phyloP scores from a whole-genome alignment of 345 rosid species.

The Arabidopsis arenosa region DNA sequence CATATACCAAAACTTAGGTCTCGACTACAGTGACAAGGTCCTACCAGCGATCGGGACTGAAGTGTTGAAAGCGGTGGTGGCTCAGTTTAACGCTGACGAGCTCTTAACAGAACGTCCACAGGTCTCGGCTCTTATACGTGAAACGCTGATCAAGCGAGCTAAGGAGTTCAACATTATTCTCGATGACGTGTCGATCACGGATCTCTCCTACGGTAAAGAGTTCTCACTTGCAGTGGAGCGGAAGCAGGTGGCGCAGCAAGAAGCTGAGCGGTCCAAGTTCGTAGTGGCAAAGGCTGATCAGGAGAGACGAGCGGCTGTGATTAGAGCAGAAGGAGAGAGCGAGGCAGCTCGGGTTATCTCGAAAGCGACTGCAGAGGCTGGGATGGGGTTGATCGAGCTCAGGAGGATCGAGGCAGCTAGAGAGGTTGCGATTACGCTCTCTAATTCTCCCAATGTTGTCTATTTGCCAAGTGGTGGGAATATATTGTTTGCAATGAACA shows the following conservation, averaged over 20 bases:
- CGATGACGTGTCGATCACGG: conserved; percentile 84
- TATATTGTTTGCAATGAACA: conserved; percentile 66
- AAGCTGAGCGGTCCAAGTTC: conserved; percentile 85
- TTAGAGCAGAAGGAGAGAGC: conserved; percentile 94
- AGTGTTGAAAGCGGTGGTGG: conserved; percentile 85
- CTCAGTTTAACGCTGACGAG: conserved; percentile 92
- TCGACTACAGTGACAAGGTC: conserved; percentile 79
- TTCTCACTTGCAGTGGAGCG: conserved; percentile 89
- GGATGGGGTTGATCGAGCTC: conserved; percentile 80
- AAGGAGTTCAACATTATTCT: conserved; percentile 74
- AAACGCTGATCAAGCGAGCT: conserved; percentile 66
- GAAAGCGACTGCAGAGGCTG: conserved; percentile 67
- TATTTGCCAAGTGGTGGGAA: conserved; percentile 77
- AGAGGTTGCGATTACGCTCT: conserved; percentile 78
- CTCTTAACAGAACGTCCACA: conserved; percentile 86
- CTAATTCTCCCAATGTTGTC: conserved; percentile 70
- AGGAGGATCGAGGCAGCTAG: conserved; percentile 88
- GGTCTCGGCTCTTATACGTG: conserved; percentile 75
- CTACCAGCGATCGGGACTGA: conserved; percentile 88
- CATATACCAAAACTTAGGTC: conserved; percentile 78
- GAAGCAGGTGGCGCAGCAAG: conserved; percentile 96
- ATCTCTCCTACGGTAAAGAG: conserved; percentile 73
- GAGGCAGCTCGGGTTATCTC: conserved; percentile 81
- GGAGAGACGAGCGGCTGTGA: conserved; percentile 86
- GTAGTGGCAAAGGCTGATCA: conserved; percentile 87